Percentiles rank a stretch among this genome's conserved stretches.
These are phyloP conservation scores for Fusarium sp. DNA, from an alignment of 2,329 filamentous ascomycete genomes.

Conservation along the genomic window DNA sequence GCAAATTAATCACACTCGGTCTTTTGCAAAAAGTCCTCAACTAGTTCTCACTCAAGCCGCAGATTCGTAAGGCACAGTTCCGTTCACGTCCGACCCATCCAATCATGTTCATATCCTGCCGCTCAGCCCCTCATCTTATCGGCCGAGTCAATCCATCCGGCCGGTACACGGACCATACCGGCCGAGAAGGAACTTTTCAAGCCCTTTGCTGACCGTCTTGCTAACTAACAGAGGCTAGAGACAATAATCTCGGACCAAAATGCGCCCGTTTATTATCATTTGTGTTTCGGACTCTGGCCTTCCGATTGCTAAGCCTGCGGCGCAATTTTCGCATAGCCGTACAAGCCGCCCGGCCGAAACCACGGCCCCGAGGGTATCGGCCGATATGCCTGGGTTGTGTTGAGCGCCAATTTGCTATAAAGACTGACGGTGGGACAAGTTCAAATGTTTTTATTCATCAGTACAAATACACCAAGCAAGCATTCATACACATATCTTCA, in stretches of 20 bases:
- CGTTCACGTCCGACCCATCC: slow-evolving; percentile 2
- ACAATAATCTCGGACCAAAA: background rate
- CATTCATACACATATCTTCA: fast-evolving
- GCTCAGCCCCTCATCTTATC: background rate
- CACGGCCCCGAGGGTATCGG: background rate
- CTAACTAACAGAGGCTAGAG: background rate
- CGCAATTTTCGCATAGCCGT: background rate
- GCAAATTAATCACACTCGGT: background rate
- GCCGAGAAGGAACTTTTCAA: background rate
- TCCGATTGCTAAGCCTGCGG: slow-evolving; percentile 16
- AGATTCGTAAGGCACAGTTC: background rate
- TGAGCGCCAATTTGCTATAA: slow-evolving; percentile 5
- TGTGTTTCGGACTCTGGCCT: background rate
- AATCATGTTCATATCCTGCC: background rate
- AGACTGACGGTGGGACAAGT: background rate
- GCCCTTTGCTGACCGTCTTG: background rate
- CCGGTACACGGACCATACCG: background rate
- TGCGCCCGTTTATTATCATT: background rate
- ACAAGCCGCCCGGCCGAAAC: background rate
- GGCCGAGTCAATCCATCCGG: slow-evolving; percentile 20
- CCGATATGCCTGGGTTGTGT: background rate
- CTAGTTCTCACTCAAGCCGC: background rate
- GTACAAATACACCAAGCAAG: background rate
- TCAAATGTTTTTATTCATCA: fast-evolving
- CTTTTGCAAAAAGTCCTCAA: slow-evolving; percentile 1